Conservation (phyloP, 768 basidiomycete species). For the Boletus rubroflammeus region DNA sequence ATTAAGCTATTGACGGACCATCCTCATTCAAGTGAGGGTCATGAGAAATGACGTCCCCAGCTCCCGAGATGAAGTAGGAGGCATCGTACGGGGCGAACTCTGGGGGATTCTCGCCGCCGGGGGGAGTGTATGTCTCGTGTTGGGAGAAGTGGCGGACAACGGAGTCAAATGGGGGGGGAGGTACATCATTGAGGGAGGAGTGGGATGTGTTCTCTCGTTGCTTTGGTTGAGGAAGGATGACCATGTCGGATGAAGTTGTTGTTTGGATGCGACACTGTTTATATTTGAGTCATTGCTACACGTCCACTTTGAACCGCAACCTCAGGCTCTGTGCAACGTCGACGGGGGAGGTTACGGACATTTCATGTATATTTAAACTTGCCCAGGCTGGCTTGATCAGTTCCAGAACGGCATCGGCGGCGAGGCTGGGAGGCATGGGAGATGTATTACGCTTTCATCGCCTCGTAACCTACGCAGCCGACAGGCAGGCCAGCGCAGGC, state of each 20-base stretch:
- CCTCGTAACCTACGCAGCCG: slow-evolving; percentile 6
- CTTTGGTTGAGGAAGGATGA: slow-evolving; percentile 1
- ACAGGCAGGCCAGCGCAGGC: slow-evolving; percentile 10
- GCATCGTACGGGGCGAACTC: slow-evolving; percentile 61
- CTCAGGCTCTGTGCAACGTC: not conserved
- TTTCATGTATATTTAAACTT: not conserved
- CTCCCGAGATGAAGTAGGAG: slow-evolving; percentile 46
- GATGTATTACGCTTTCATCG: not conserved
- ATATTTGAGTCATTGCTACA: not conserved
- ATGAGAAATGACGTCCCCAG: slow-evolving; percentile 62
- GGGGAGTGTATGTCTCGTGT: slow-evolving; percentile 18
- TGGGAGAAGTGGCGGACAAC: slow-evolving; percentile 24
- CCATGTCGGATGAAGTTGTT: slow-evolving; percentile 2
- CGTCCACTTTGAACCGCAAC: not conserved
- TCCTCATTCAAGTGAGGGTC: slow-evolving; percentile 67
- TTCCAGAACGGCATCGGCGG: slow-evolving; percentile 7
- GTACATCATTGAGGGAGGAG: not conserved
- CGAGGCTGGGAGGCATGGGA: slow-evolving; percentile 11
- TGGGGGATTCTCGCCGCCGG: slow-evolving; percentile 52
- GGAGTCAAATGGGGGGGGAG: slow-evolving; percentile 29
- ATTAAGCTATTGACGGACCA: slow-evolving; percentile 34
- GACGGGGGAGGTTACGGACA: not conserved
- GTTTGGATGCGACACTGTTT: not conserved
- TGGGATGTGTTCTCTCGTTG: not conserved
- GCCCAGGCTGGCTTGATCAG: not conserved